Percentiles rank a stretch among this genome's conserved stretches.
These are phyloP conservation scores for Trichoderma sp. DNA, from an alignment of 2,329 filamentous ascomycete genomes.

Conservation along the genomic window DNA sequence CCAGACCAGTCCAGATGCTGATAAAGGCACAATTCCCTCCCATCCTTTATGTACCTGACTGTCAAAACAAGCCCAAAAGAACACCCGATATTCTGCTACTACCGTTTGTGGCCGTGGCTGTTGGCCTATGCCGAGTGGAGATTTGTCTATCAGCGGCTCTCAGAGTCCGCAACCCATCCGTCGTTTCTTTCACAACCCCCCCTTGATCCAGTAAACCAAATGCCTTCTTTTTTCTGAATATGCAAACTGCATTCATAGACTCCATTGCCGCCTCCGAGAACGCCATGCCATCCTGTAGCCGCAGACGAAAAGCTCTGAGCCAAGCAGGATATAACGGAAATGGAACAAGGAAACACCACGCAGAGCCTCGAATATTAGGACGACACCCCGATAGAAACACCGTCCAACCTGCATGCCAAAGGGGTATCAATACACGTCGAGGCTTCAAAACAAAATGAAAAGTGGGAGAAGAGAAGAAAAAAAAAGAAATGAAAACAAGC, in stretches of 20 bases:
- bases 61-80: conserved; percentile 6
- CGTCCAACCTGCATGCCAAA: conserved; percentile 29
- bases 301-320: background rate
- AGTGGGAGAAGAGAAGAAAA: conserved; percentile 31
- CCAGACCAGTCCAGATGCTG: conserved; percentile 11
- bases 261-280: conserved; percentile 25
- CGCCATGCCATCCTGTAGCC: conserved; percentile 25
- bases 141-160: conserved; percentile 49
- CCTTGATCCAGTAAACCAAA: conserved; percentile 20
- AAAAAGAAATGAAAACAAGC: conserved; percentile 27
- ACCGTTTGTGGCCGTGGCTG: conserved; percentile 35
- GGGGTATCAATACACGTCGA: conserved; percentile 36
- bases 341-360: conserved; percentile 14
- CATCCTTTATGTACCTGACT: conserved; percentile 27
- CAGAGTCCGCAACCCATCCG: conserved; percentile 25
- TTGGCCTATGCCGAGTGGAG: conserved; percentile 51
- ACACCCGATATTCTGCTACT: conserved; percentile 36
- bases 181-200: conserved; percentile 16
- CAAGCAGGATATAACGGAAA: background rate
- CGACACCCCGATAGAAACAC: conserved; percentile 32
- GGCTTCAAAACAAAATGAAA: conserved; percentile 28
- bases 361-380: conserved; percentile 31
- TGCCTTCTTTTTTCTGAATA: conserved; percentile 33
- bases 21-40: conserved; percentile 29
- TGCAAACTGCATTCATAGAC: conserved; percentile 31